Evolutionary conservation across 2,329 filamentous ascomycete genomes (phyloP), one percentile per base, ranked within the genome.

Genomic region (Lasiodiplodia sp.): DNA sequence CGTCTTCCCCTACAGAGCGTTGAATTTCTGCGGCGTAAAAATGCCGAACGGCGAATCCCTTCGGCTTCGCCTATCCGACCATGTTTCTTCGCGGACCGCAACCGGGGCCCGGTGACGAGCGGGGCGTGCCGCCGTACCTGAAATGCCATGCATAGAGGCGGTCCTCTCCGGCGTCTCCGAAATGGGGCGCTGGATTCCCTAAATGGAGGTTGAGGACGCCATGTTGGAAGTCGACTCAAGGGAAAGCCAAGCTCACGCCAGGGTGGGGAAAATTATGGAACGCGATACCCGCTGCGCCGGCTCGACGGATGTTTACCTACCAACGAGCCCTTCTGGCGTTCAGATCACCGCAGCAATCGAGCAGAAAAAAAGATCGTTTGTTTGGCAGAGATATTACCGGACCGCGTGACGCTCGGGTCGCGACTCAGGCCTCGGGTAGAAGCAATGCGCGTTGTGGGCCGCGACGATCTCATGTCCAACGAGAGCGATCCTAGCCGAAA

Each of bases 361-460:
- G 25, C 12, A 57, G 23, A 31, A 23, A 12, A 52, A 21, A 52
- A 23, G 31, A 21, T 64, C 60, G 60, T 51, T 63, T 63, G 51
- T 64, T 64, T 52, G 31, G 60, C 58, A 64, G 60, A 52, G 40
- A 52, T 47, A 51, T 38, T 40, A 18, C 14, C 23, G 25, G 40
- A 37, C 58, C 40, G 44, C 58, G 16, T 18, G 31, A 34, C 25
- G 44, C 40, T 63, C 60, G 60, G 60, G 7, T 52, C 44, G 10
- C 60, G 60, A 53, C 60, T 64, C 60, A 64, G 60, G 60, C 37
- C 21, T 64, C 60, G 47, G 44, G 60, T 52, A 28, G 44, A 52
- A 52, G 11, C 60, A 64, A 28, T 37, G 60, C 60, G n/a, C 11
- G 10, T n/a, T 23, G 47, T 52, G 60, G 60, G 60, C 60, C 60